Percentiles rank a stretch among this genome's conserved stretches.
Evolutionary conservation across 31 red algal genomes (phyloP).

Genomic region (Porphyra umbilicalis): DNA sequence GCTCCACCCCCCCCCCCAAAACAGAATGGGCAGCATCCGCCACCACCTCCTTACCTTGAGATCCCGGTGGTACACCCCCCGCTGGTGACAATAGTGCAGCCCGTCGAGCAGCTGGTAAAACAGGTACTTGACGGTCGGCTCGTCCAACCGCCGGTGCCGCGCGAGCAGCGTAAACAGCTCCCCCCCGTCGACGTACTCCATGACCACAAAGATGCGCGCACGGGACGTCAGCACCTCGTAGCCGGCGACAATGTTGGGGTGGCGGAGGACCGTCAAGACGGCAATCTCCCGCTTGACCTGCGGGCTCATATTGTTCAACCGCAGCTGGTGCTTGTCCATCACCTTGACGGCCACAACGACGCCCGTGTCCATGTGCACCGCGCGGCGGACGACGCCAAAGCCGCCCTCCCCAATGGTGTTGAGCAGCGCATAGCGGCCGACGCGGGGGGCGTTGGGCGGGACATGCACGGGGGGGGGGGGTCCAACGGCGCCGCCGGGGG

Average conservation of each 20-base stretch:
- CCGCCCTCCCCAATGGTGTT: conserved; percentile 43
- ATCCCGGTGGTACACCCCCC: conserved; percentile 64
- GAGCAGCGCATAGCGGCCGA: conserved; percentile 42
- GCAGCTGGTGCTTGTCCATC: conserved; percentile 58
- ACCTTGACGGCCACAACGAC: conserved; percentile 70
- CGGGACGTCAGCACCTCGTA: conserved; percentile 49
- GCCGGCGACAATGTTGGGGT: conserved; percentile 78
- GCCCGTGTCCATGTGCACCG: conserved; percentile 38
- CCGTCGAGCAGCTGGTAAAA: conserved; percentile 68
- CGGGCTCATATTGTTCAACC: conserved; percentile 36
- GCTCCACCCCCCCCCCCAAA: not conserved
- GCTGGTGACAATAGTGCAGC: conserved; percentile 73
- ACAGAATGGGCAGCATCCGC: too few relatives aligned
- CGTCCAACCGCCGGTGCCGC: conserved; percentile 18
- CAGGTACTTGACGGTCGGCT: conserved; percentile 34
- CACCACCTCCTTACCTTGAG: conserved; percentile 4
- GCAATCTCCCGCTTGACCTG: conserved; percentile 73
- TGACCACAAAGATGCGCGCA: conserved; percentile 62
- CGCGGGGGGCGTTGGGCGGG: not conserved
- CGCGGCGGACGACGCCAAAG: conserved; percentile 46
- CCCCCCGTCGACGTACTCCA: conserved; percentile 88
- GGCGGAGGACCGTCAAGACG: conserved; percentile 46
- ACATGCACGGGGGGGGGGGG: not conserved
- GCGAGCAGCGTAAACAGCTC: conserved; percentile 50
- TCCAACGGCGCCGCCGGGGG: not conserved